Evolutionary conservation across 108 stramenopile species (phyloP).

Genomic region (Skeletonema menzelii): DNA sequence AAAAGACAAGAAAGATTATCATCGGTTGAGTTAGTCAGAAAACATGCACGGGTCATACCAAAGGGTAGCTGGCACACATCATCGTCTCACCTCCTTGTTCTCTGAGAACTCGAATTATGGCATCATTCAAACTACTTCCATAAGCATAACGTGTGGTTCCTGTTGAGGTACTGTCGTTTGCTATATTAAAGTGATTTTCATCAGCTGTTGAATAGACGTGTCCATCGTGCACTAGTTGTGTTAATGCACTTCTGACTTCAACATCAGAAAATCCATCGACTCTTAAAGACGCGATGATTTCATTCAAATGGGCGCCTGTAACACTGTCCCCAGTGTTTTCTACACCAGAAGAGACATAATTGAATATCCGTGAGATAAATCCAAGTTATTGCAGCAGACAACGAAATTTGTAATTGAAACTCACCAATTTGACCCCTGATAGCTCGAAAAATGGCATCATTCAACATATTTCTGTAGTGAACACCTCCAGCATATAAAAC

Average conservation of each 20-base stretch:
- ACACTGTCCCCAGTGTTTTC: slow-evolving; percentile 12
- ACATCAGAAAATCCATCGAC: slow-evolving; percentile 35
- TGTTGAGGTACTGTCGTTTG: not conserved
- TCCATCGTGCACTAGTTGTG: slow-evolving; percentile 63
- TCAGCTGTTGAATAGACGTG: slow-evolving; percentile 77
- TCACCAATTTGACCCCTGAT: not conserved
- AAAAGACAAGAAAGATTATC: not conserved
- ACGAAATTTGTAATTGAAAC: not conserved
- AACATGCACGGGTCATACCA: too few species aligned
- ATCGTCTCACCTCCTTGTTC: slow-evolving; percentile 18
- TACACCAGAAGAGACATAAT: not conserved
- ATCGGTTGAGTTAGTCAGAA: too few species aligned
- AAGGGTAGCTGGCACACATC: not conserved
- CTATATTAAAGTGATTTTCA: slow-evolving; percentile 52
- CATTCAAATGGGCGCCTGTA: slow-evolving; percentile 42
- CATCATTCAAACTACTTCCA: slow-evolving; percentile 27
- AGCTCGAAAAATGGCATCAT: not conserved
- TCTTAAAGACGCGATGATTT: slow-evolving; percentile 21
- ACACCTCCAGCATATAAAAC: not conserved
- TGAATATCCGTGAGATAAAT: not conserved
- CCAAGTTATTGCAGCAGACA: not conserved
- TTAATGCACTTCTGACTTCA: slow-evolving; percentile 57
- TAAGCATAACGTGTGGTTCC: not conserved
- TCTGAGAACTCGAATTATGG: slow-evolving; percentile 18
- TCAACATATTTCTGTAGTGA: not conserved